Evolutionary conservation across 805 yeast genomes (phyloP).

Genomic region (Nematodospora valgi): DNA sequence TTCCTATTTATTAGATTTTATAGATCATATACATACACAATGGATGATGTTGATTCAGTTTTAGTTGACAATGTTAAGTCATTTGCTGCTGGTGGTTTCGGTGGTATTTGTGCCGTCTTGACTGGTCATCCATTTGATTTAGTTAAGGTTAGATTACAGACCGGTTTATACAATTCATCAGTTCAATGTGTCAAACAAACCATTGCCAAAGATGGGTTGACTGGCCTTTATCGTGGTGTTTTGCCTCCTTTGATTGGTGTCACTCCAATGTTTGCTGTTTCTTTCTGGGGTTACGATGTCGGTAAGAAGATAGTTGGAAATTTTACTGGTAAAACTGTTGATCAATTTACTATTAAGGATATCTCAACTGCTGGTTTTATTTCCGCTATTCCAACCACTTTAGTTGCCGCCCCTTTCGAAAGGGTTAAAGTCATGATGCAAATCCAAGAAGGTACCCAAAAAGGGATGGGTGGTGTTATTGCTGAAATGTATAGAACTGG

Average conservation of each 20-base stretch:
- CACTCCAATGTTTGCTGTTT: constrained; percentile 97
- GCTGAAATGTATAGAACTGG: constrained; percentile 71
- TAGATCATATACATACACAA: too few relatives aligned
- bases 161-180: constrained; percentile 66
- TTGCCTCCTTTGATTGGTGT: constrained; percentile 94
- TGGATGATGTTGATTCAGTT: constrained; percentile 45
- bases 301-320: constrained; percentile 73
- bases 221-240: constrained; percentile 90
- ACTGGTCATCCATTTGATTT: constrained; percentile 97
- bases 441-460: constrained; percentile 50
- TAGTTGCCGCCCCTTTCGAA: constrained; percentile 97
- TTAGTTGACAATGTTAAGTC: constrained; percentile 80
- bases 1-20: too few relatives aligned
- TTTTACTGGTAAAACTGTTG: constrained; percentile 34
- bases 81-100: constrained; percentile 90
- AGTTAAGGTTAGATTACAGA: constrained; percentile 87
- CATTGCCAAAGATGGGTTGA: constrained; percentile 65
- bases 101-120: constrained; percentile 92
- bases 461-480: constrained; percentile 58
- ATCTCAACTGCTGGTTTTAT: constrained; percentile 91
- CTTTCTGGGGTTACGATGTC: constrained; percentile 97
- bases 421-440: constrained; percentile 93
- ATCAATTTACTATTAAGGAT: constrained; percentile 58
- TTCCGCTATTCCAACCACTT: constrained; percentile 91
- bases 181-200: constrained; percentile 67